Percentiles rank a stretch among this genome's conserved stretches.
Evolutionary conservation across 2,329 filamentous ascomycete species (phyloP).

Genomic region (Cercospora nicotianae): DNA sequence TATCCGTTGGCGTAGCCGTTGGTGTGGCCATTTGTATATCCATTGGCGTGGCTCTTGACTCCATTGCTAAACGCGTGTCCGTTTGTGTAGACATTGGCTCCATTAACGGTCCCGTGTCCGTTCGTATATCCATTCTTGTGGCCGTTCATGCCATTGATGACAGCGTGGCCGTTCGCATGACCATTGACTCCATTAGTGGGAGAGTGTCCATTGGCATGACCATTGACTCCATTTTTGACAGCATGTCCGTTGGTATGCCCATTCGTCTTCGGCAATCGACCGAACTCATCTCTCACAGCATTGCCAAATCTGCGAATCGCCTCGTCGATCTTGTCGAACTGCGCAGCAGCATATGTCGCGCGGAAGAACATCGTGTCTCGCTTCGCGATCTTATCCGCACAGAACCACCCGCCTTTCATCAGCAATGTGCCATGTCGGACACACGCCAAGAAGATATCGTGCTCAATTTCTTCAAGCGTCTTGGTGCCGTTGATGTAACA

Average conservation of each 20-base stretch:
- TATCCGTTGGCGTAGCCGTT: constrained; percentile 15
- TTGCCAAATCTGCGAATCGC: constrained; percentile 65
- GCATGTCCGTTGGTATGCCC: constrained; percentile 9
- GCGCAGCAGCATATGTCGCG: constrained; percentile 83
- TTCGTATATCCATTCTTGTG: neutral
- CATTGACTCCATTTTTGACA: constrained; percentile 5
- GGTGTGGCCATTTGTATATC: neutral
- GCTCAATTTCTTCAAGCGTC: constrained; percentile 67
- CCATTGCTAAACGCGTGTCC: constrained; percentile 7
- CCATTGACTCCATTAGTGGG: constrained; percentile 3
- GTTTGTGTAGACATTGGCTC: constrained; percentile 12
- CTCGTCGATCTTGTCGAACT: constrained; percentile 51
- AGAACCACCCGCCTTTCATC: constrained; percentile 88
- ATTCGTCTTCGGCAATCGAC: constrained; percentile 19
- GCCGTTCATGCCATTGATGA: neutral
- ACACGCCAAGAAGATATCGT: constrained; percentile 77
- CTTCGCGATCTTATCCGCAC: constrained; percentile 64
- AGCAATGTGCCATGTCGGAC: constrained; percentile 77
- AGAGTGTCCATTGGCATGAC: constrained; percentile 4
- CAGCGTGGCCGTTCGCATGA: neutral
- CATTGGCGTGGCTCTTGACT: constrained; percentile 4
- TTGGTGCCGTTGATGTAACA: constrained; percentile 48
- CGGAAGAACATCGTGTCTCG: constrained; percentile 77
- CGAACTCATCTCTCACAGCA: constrained; percentile 66
- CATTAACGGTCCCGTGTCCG: neutral